Base-by-base conservation (phyloP, 805 yeast species). In the Dipodascus albidus region DNA sequence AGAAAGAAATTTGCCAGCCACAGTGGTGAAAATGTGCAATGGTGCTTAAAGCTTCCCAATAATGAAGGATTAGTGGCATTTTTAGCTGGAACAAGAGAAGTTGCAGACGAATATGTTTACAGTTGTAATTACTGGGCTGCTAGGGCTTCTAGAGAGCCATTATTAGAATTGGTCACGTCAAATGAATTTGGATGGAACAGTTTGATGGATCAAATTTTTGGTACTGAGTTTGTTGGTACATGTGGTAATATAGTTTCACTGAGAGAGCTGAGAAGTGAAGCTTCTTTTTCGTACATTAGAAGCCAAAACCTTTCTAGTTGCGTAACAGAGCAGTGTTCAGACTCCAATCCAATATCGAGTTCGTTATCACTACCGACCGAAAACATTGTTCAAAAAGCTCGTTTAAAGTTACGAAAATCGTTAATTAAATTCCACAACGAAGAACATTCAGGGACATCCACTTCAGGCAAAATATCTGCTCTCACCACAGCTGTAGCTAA, bases 121-220 rank as follows among this genome's bases (percentile, higher is more conserved):
- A 78, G 91, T 2, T 82, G 93, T 67, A 89, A 88, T 66, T 88
- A 86, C 64, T 89, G 96, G 96, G 87, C 95, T 1, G 85, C 93
- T 1, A 77, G 90, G 57, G 77, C 84, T 41, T 83, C 95, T 6
- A 82, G 87, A 6, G 81, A 86, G 15, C 95, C 96, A 1, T 74
- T 71, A 8, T 82, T 81, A 52, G 81, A 83, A 58, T 74, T 85
- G 33, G 81, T 88, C 1, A 81, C 91, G 1, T 76, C 72, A 51
- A 75, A 81, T 41, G 95, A 88, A 64, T 88, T 81, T 64, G 96
- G 96, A 3, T 88, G 96, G 96, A 67, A 52, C 21, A 49, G 20
- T 8, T 4, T 38, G 44, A 14, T 38, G 4, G 44, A 38, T n/a
- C 9, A 4, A 14, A 38, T 38, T 6, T 38, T 38, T 38, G 44